phyloP scores from a whole-genome alignment of 805 yeast genomes.

The Metschnikowia lachancei region DNA sequence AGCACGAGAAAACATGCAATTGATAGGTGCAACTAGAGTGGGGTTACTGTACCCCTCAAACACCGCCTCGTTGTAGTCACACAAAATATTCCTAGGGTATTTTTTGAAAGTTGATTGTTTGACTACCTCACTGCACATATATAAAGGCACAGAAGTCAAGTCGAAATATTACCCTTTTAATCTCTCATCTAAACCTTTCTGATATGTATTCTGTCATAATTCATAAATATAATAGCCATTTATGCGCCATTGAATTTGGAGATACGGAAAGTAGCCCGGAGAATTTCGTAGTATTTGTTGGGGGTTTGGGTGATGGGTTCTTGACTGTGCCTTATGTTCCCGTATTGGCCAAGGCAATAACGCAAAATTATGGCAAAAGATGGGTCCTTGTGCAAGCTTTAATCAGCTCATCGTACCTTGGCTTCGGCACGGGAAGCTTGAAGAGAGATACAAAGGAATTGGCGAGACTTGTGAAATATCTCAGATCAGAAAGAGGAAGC shows the following conservation, averaged over 20 bases:
- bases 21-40: too few species aligned
- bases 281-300: slow-evolving; percentile 66
- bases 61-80: too few species aligned
- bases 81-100: too few species aligned
- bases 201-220: slow-evolving; percentile 15
- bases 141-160: too few species aligned
- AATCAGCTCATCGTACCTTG: slow-evolving; percentile 57
- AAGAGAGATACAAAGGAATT: slow-evolving; percentile 59
- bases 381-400: slow-evolving; percentile 63
- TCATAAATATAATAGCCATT: slow-evolving; percentile 9
- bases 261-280: slow-evolving; percentile 15
- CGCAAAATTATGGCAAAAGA: slow-evolving; percentile 24
- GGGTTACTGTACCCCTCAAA: too few species aligned
- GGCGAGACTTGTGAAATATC: slow-evolving; percentile 49
- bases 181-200: too few species aligned
- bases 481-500: slow-evolving; percentile 46
- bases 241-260: slow-evolving; percentile 19
- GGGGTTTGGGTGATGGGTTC: slow-evolving; percentile 70
- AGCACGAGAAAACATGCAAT: too few species aligned
- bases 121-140: too few species aligned
- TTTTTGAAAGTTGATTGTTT: too few species aligned
- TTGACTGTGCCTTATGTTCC: slow-evolving; percentile 66
- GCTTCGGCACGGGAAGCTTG: slow-evolving; percentile 71
- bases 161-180: too few species aligned
- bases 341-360: slow-evolving; percentile 39